phyloP scores from a whole-genome alignment of 768 basidiomycete species.

The Phallus indusiatus region DNA sequence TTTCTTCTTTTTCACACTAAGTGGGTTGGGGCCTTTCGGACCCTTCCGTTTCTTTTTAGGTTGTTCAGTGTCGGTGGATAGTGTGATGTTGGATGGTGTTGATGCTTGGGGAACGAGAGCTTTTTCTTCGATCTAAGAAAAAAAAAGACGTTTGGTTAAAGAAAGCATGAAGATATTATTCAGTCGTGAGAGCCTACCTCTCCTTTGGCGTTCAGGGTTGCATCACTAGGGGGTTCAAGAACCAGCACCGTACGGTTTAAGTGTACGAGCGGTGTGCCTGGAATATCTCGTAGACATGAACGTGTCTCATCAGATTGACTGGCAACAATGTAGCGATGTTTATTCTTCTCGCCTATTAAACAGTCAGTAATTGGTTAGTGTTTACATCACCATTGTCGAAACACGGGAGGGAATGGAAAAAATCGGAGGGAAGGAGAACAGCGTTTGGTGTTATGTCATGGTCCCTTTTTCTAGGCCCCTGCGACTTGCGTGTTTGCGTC shows the following conservation, averaged over 20 bases:
- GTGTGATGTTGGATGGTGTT: slow-evolving; percentile 21
- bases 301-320: slow-evolving; percentile 74
- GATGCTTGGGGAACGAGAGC: slow-evolving; percentile 36
- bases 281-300: slow-evolving; percentile 54
- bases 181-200: background rate
- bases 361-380: background rate
- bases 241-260: slow-evolving; percentile 90
- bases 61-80: slow-evolving; percentile 23
- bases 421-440: background rate
- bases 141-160: background rate
- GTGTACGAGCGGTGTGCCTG: slow-evolving; percentile 85
- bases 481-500: too few species aligned
- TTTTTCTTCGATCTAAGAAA: slow-evolving; percentile 50
- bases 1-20: slow-evolving; percentile 87
- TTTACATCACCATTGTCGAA: background rate
- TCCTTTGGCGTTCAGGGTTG: slow-evolving; percentile 45
- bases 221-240: slow-evolving; percentile 79
- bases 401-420: background rate
- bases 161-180: background rate
- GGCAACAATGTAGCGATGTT: slow-evolving; percentile 87
- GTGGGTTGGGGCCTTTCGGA: slow-evolving; percentile 84
- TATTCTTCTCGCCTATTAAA: slow-evolving; percentile 63
- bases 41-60: slow-evolving; percentile 52
- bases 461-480: background rate
- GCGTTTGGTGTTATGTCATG: background rate